Evolutionary conservation across 2,329 filamentous ascomycete species (phyloP).

Genomic region (Penicillium occitanis): DNA sequence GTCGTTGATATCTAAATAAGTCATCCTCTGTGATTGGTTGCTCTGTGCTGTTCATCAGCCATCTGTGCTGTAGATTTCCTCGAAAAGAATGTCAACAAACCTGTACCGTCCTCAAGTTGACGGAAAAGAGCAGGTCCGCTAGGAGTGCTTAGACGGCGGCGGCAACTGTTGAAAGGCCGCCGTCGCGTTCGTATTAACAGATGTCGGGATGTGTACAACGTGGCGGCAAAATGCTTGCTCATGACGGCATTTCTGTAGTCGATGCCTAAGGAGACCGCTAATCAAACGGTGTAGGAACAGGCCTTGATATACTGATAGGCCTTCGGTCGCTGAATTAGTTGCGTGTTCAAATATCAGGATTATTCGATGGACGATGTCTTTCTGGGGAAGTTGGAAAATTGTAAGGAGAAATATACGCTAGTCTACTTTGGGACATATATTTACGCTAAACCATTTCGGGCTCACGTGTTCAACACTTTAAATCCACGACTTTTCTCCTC

Average conservation of each 20-base stretch:
- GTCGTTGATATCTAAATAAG: slow-evolving; percentile 30
- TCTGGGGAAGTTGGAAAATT: not conserved
- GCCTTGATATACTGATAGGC: not conserved
- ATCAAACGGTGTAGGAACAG: not conserved
- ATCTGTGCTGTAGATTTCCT: not conserved
- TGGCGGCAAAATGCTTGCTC: slow-evolving; percentile 1
- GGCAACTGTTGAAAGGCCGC: not conserved
- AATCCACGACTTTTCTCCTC: not conserved
- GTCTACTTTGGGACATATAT: not conserved
- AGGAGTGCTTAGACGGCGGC: not conserved
- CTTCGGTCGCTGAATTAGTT: not conserved
- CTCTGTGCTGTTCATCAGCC: slow-evolving; percentile 17
- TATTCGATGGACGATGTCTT: not conserved
- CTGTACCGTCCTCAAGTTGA: slow-evolving; percentile 19
- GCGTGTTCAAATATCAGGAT: not conserved
- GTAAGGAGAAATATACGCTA: not conserved
- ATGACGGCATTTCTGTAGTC: not conserved
- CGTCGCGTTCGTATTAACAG: not conserved
- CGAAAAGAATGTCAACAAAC: not conserved
- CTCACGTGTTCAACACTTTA: not conserved
- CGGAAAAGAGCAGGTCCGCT: slow-evolving; percentile 15
- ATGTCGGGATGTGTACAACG: not conserved
- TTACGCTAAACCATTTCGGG: not conserved
- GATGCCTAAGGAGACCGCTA: not conserved
- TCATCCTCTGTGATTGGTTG: slow-evolving; percentile 26